Conservation (phyloP, 2,329 filamentous ascomycete genomes). For the Clonostachys rosea region DNA sequence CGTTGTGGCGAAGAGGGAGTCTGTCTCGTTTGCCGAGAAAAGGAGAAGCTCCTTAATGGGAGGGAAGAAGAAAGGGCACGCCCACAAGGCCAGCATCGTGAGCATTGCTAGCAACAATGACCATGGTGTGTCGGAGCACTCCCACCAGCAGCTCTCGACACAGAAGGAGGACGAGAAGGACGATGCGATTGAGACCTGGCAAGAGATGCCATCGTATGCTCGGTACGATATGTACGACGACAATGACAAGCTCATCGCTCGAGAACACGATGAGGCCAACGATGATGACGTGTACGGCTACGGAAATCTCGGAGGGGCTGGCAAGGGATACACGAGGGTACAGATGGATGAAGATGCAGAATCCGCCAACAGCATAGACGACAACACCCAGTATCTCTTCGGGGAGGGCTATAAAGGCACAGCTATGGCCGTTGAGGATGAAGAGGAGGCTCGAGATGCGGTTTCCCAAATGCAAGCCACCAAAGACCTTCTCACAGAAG, state of each 20-base stretch:
- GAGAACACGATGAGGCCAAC: conserved; percentile 69
- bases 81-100: conserved; percentile 1
- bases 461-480: conserved; percentile 91
- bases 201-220: conserved; percentile 90
- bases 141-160: conserved; percentile 73
- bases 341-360: conserved; percentile 91
- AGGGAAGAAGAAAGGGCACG: background rate
- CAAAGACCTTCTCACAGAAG: conserved; percentile 91
- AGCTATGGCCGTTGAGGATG: conserved; percentile 62
- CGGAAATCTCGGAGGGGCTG: conserved; percentile 76
- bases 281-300: conserved; percentile 66
- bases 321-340: conserved; percentile 94
- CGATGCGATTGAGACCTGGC: conserved; percentile 70
- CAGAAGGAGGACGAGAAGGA: conserved; percentile 49
- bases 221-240: conserved; percentile 96
- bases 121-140: conserved; percentile 58
- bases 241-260: conserved; percentile 80
- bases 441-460: conserved; percentile 82
- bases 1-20: too few relatives aligned
- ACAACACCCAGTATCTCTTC: conserved; percentile 95
- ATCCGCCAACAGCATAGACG: conserved; percentile 93
- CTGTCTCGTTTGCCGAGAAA: too few relatives aligned
- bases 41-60: too few relatives aligned
- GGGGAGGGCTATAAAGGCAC: conserved; percentile 59
- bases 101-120: conserved; percentile 2